Evolutionary conservation across 176 grass and related monocot species (phyloP).

Genomic region (bread wheat (Triticum aestivum)): DNA sequence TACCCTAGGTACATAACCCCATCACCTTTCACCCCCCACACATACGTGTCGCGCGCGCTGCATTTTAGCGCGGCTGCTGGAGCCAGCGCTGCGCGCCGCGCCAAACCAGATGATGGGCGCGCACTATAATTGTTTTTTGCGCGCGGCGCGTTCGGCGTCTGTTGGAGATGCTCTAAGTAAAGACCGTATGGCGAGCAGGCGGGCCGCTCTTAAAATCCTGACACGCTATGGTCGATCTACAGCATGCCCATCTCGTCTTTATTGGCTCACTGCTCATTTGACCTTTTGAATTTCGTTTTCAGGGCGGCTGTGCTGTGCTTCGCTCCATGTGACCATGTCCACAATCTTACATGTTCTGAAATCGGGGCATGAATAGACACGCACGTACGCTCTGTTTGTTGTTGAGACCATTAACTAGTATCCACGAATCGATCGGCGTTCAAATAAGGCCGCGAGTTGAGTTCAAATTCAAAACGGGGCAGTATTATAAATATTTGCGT

Average conservation of each 20-base stretch:
- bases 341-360: neutral
- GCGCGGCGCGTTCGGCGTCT: too few species aligned
- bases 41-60: too few species aligned
- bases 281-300: constrained; percentile 5
- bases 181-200: neutral
- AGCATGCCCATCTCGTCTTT: neutral
- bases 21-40: too few species aligned
- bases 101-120: too few species aligned
- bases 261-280: neutral
- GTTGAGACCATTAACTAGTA: neutral
- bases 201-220: neutral
- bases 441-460: neutral
- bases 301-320: neutral
- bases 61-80: too few species aligned
- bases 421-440: neutral
- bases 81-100: too few species aligned
- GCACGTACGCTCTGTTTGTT: neutral
- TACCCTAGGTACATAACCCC: too few species aligned
- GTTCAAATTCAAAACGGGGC: neutral
- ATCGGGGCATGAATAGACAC: neutral
- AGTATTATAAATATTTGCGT: neutral
- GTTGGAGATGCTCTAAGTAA: too few species aligned
- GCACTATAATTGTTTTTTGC: too few species aligned
- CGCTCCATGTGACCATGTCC: neutral
- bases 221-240: neutral